Evolutionary conservation across 1,284 basidiomycete genomes (phyloP).

Genomic region (Heliocybe sulcata): DNA sequence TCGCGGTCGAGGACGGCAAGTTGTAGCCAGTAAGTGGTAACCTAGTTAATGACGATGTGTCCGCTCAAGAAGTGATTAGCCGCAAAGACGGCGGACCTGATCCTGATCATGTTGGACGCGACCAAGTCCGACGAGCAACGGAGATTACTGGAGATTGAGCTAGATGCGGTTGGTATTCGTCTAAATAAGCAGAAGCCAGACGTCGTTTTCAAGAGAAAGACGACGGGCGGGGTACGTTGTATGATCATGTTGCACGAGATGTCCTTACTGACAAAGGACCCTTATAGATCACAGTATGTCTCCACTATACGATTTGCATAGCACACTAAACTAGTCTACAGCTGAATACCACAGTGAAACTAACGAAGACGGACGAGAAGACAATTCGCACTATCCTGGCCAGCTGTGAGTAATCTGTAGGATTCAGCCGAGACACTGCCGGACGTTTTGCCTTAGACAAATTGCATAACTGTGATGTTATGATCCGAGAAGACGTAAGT

Average conservation of each 20-base stretch:
- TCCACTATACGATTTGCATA: slow-evolving; percentile 8
- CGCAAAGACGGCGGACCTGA: slow-evolving; percentile 94
- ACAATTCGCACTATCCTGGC: slow-evolving; percentile 90
- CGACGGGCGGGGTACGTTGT: slow-evolving; percentile 80
- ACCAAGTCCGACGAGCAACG: slow-evolving; percentile 95
- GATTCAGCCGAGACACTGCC: background rate
- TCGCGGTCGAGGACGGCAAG: slow-evolving; percentile 91
- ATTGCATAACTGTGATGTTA: slow-evolving; percentile 92
- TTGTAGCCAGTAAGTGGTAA: slow-evolving; percentile 68
- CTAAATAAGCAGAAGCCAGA: slow-evolving; percentile 89
- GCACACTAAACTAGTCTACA: slow-evolving; percentile 19
- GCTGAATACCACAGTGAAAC: slow-evolving; percentile 86
- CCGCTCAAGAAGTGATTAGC: slow-evolving; percentile 30
- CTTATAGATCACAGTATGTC: slow-evolving; percentile 43
- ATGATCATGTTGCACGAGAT: slow-evolving; percentile 2
- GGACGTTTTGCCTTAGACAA: slow-evolving; percentile 40
- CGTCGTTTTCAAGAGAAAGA: slow-evolving; percentile 79
- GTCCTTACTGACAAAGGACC: background rate
- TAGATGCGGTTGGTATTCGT: slow-evolving; percentile 95
- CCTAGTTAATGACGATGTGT: background rate
- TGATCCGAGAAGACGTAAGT: slow-evolving; percentile 92
- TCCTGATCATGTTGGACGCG: slow-evolving; percentile 93
- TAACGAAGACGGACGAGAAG: slow-evolving; percentile 93
- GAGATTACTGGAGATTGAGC: slow-evolving; percentile 81
- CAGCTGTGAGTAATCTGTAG: slow-evolving; percentile 48